Percentiles rank a stretch among this genome's conserved stretches.
Conservation (phyloP, 1,139 yeast genomes). For the Yamadazyma mexicana region DNA sequence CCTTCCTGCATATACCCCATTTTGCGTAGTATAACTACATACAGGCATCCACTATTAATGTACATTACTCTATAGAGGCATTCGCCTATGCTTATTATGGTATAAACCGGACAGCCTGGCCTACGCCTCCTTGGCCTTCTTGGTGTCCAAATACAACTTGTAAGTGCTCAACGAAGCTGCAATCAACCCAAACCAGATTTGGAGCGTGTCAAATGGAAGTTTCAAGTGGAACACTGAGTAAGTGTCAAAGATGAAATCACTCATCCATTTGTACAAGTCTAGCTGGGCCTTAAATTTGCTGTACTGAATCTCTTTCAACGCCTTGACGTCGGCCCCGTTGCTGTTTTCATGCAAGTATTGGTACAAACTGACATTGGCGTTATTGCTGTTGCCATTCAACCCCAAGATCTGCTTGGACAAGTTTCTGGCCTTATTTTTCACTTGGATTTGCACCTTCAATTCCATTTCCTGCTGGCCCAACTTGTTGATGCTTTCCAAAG, state of each 20-base stretch:
- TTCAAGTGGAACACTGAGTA: conserved; percentile 43
- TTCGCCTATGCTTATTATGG: no score
- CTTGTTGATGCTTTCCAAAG: conserved; percentile 37
- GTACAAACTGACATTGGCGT: conserved; percentile 9
- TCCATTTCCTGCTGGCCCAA: conserved; percentile 47
- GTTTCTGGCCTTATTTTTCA: conserved; percentile 37
- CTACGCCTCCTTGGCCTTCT: conserved; percentile 10
- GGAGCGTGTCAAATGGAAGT: conserved; percentile 45
- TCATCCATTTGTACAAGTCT: conserved; percentile 41
- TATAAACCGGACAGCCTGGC: no score
- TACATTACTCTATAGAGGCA: no score
- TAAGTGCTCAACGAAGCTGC: conserved; percentile 41
- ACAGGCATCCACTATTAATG: no score
- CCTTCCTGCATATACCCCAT: no score
- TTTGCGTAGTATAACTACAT: no score
- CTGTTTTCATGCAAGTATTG: conserved; percentile 20
- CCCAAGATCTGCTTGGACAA: conserved; percentile 41
- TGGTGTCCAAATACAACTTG: conserved; percentile 44
- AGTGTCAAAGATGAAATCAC: conserved; percentile 44
- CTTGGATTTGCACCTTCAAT: conserved; percentile 38
- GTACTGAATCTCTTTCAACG: conserved; percentile 35
- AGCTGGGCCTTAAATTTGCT: conserved; percentile 40
- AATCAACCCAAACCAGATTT: conserved; percentile 50
- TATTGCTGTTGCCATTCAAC: conserved; percentile 5
- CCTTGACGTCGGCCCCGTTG: conserved; percentile 20